Evolutionary conservation across 1,284 basidiomycete species (phyloP).

Genomic region (Peniophora sp.): DNA sequence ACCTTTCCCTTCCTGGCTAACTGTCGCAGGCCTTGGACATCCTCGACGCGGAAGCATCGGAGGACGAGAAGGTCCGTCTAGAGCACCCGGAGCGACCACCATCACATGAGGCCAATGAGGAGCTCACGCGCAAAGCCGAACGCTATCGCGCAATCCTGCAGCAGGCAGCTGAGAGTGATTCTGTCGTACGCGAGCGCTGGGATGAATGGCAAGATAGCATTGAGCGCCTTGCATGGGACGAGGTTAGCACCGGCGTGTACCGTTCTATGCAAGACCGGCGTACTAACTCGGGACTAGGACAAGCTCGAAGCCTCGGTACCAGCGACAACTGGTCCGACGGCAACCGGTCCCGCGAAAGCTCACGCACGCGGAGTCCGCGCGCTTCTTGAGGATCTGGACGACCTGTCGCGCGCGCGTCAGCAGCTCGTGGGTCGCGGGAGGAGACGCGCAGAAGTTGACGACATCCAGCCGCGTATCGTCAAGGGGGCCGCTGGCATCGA

Average conservation of each 20-base stretch:
- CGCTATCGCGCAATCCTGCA: conserved; percentile 69
- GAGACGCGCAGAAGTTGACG: conserved; percentile 61
- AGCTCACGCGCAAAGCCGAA: conserved; percentile 62
- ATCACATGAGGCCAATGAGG: conserved; percentile 75
- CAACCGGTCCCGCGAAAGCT: conserved; percentile 33
- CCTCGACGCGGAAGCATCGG: conserved; percentile 82
- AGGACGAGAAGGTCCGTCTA: conserved; percentile 65
- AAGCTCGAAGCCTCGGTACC: conserved; percentile 63
- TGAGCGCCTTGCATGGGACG: conserved; percentile 60
- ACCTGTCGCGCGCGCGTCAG: conserved; percentile 53
- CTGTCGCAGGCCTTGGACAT: conserved; percentile 73
- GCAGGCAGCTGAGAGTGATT: conserved; percentile 71
- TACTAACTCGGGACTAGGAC: conserved; percentile 32
- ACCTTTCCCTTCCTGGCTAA: neutral
- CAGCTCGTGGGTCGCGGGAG: conserved; percentile 64
- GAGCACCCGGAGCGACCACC: conserved; percentile 45
- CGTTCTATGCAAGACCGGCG: neutral
- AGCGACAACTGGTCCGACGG: conserved; percentile 44
- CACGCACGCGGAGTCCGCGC: conserved; percentile 72
- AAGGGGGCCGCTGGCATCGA: conserved; percentile 58
- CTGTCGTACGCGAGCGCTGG: conserved; percentile 74
- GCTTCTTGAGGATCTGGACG: conserved; percentile 77
- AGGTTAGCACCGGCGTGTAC: conserved; percentile 36
- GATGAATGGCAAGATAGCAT: conserved; percentile 80
- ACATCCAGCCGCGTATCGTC: conserved; percentile 68